These are phyloP conservation scores for Zymoseptoria crescenta DNA, from an alignment of 2,329 filamentous ascomycete species.

Conservation along the genomic window DNA sequence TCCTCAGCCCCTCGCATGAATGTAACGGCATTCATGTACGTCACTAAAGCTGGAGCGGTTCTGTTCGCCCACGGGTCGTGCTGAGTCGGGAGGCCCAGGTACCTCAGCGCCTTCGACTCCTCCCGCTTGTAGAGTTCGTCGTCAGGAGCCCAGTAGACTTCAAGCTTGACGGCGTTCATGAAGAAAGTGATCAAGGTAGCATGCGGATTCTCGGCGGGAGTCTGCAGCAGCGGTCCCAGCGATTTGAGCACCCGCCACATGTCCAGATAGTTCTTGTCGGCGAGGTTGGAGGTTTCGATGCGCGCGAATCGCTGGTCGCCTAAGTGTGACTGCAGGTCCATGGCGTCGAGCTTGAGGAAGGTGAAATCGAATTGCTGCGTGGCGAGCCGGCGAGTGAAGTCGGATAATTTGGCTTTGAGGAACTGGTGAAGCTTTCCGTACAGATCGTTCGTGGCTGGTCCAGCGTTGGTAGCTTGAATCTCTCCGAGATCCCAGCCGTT, in stretches of 20 bases:
- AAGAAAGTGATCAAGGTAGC: conserved; percentile 39
- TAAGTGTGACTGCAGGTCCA: no score
- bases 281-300: conserved; percentile 31
- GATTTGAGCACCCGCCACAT: conserved; percentile 16
- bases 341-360: no score
- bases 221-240: conserved; percentile 31
- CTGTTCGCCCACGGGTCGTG: no score
- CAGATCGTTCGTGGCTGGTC: conserved; percentile 27
- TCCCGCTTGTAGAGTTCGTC: no score
- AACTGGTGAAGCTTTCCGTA: conserved; percentile 35
- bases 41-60: no score
- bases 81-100: no score
- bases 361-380: conserved; percentile 19
- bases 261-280: conserved; percentile 31
- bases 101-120: no score
- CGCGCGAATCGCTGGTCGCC: no score
- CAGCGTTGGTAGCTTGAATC: conserved; percentile 14
- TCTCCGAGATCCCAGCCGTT: conserved; percentile 32
- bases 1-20: background rate
- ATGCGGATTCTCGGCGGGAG: conserved; percentile 28
- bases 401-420: conserved; percentile 24
- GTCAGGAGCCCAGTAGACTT: no score
- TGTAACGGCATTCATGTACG: background rate
- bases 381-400: conserved; percentile 27
- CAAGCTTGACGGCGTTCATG: conserved; percentile 32